phyloP scores from a whole-genome alignment of 306 rosid genomes.

The Sphenostylis stenocarpa region DNA sequence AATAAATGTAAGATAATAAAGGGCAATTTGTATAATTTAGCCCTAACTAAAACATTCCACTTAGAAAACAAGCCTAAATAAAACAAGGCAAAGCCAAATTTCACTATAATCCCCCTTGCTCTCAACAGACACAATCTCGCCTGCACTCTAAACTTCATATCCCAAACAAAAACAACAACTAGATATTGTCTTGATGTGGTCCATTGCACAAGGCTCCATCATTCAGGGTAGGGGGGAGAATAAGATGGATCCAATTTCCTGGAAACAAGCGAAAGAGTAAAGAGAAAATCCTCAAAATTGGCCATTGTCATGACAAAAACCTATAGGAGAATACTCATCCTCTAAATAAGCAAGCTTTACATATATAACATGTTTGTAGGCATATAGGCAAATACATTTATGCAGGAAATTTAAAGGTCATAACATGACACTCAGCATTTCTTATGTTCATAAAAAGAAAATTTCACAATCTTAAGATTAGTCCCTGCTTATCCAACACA shows the following conservation, averaged over 20 bases:
- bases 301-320: no score
- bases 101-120: background rate
- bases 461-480: background rate
- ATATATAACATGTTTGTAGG: background rate
- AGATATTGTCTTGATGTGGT: background rate
- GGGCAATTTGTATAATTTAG: no score
- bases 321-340: no score
- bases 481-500: background rate
- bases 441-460: background rate
- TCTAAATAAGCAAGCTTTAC: background rate
- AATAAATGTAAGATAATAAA: no score
- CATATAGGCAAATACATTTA: background rate
- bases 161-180: background rate
- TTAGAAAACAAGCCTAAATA: background rate
- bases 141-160: background rate
- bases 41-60: background rate
- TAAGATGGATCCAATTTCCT: background rate
- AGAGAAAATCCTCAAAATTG: background rate
- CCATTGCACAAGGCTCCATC: background rate
- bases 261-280: background rate
- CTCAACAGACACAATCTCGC: background rate
- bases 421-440: conserved; percentile 2
- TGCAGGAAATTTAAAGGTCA: background rate
- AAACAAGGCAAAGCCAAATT: background rate
- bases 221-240: background rate